Conservation (phyloP, 345 rosid genomes). For the Euphorbia pulcherrima region DNA sequence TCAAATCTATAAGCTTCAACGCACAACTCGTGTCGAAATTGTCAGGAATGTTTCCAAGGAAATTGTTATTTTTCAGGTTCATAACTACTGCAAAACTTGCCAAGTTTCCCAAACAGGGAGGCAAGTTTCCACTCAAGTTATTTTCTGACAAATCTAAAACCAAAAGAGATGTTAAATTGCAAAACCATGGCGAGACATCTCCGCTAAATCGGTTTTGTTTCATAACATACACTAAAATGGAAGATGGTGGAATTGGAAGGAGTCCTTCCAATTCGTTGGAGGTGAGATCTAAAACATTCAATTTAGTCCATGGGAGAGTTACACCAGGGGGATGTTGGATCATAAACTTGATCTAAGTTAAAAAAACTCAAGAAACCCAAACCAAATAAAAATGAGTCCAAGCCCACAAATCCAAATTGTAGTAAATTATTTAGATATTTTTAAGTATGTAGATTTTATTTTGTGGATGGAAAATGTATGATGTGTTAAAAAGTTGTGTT, state of each 20-base stretch:
- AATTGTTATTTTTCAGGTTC: neutral
- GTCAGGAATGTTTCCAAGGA: neutral
- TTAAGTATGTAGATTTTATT: too few relatives aligned
- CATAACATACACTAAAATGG: fast-evolving
- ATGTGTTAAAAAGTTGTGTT: too few relatives aligned
- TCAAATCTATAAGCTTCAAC: neutral
- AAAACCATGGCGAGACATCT: conserved; percentile 8
- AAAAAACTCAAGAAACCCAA: too few relatives aligned
- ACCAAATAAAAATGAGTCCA: too few relatives aligned
- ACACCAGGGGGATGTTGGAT: neutral
- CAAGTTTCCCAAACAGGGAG: conserved; percentile 27
- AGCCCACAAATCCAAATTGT: too few relatives aligned
- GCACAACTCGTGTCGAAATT: neutral
- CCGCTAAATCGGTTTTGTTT: conserved; percentile 20
- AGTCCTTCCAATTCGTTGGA: conserved; percentile 21
- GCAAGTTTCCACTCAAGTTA: conserved; percentile 17
- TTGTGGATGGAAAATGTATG: too few relatives aligned
- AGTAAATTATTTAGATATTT: too few relatives aligned
- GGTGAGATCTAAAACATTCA: neutral
- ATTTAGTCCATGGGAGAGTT: neutral
- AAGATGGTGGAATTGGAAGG: conserved; percentile 15
- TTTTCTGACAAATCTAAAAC: conserved; percentile 22
- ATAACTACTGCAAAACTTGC: neutral
- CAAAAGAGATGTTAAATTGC: neutral
- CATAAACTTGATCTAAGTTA: too few relatives aligned